Conservation (phyloP, 2,329 filamentous ascomycete genomes). For the Colletotrichum horii region DNA sequence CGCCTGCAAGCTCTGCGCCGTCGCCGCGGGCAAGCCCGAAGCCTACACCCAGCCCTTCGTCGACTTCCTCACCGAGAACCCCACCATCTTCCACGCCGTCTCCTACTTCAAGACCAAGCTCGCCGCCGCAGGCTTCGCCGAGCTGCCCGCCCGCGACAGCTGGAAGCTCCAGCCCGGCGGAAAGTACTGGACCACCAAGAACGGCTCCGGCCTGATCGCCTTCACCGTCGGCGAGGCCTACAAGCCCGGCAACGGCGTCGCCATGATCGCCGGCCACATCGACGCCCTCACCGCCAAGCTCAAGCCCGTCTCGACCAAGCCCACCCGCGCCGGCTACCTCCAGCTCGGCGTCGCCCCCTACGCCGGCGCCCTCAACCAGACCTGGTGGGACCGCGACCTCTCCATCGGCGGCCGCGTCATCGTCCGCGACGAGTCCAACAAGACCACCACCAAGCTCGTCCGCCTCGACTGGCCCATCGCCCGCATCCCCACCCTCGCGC, state of each 20-base stretch:
- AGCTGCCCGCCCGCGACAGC: conserved; percentile 78
- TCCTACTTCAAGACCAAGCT: conserved; percentile 78
- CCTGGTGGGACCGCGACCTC: conserved; percentile 97
- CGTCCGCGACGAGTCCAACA: conserved; percentile 76
- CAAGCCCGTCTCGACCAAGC: conserved; percentile 88
- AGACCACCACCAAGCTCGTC: conserved; percentile 81
- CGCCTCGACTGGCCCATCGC: conserved; percentile 96
- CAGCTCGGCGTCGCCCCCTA: conserved; percentile 94
- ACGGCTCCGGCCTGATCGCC: conserved; percentile 83
- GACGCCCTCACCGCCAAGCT: conserved; percentile 89
- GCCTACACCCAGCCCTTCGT: conserved; percentile 84
- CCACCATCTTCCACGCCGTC: conserved; percentile 92
- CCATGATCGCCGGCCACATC: conserved; percentile 89
- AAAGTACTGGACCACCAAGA: conserved; percentile 88
- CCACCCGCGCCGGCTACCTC: conserved; percentile 83
- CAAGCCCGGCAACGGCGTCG: conserved; percentile 82
- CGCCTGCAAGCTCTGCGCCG: conserved; percentile 41
- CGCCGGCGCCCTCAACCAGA: conserved; percentile 83
- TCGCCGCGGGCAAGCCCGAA: conserved; percentile 55
- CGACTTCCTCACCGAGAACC: conserved; percentile 86
- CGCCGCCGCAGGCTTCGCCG: conserved; percentile 73
- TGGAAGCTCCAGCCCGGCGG: conserved; percentile 85
- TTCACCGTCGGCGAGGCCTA: conserved; percentile 85
- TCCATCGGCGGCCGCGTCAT: conserved; percentile 89
- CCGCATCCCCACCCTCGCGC: conserved; percentile 87